Base-by-base conservation (phyloP, 257 asterid species). In the Agastache rugosa region DNA sequence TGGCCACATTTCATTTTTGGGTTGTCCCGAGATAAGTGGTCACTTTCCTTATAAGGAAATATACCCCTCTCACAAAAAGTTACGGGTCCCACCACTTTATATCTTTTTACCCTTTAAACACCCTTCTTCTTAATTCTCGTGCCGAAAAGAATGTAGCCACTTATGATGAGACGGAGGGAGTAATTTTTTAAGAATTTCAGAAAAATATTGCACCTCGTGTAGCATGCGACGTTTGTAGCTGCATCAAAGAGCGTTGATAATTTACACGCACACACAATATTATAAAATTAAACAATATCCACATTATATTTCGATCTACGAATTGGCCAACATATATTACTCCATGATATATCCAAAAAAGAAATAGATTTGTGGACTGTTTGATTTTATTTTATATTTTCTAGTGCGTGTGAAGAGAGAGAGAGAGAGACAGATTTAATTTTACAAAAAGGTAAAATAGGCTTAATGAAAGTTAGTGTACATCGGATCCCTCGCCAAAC, bases 401-500 rank as follows among this genome's bases (percentile, higher is more conserved):
- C 9, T 3, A n/a, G 27, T 80, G 75, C 15, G 19, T 51, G 76
- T 55, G 70, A 25, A 71, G 41, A 27, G 58, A 12, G 69, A 22
- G 23, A n/a, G 78, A 78, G 41, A 39, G 66, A 0, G 84, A 73
- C 61, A 63, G 39, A 51, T 51, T 75, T 72, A 67, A 72, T 56
- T 27, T 31, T 5, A 44, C 39, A 69, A 81, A 81, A 77, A 75
- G 62, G 64, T 16, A 67, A 67, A 64, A 76, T 8, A 79, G 72
- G 78, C 71, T 68, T 78, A 67, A 65, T 75, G 83, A 77, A 79
- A 79, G 86, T 82, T 63, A 45, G 88, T 63, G 86, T 79, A 69
- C 89, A 81, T 85, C 81, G 89, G 89, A 85, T 85, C 89, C 89
- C 71, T 85, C 87, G 85, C 89, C 86, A 61, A 58, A 44, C 29